phyloP scores from a whole-genome alignment of 202 grass and related monocot genomes.

The Thinopyrum obtusiflorum region DNA sequence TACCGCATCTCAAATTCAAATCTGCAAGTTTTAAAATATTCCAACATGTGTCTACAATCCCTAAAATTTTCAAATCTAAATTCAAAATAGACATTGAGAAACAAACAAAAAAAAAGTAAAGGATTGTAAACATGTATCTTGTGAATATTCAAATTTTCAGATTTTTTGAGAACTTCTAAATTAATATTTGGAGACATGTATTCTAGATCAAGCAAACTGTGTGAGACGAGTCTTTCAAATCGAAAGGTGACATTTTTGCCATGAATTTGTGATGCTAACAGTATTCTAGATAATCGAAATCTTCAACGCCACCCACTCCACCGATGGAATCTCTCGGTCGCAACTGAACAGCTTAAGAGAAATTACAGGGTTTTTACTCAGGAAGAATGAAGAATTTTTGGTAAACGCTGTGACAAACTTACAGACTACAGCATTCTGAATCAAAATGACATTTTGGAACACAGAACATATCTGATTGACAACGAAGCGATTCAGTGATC shows the following conservation, averaged over 20 bases:
- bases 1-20: too few species aligned
- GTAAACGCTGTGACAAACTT: background rate
- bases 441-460: background rate
- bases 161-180: too few species aligned
- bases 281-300: background rate
- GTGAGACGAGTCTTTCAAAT: background rate
- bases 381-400: background rate
- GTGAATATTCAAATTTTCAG: too few species aligned
- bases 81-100: too few species aligned
- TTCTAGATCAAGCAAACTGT: background rate
- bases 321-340: background rate
- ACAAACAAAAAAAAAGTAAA: too few species aligned
- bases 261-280: background rate
- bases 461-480: background rate
- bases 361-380: background rate
- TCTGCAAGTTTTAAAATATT: too few species aligned
- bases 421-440: background rate
- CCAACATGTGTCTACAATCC: too few species aligned
- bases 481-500: background rate
- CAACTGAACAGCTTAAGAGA: background rate
- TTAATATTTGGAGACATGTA: too few species aligned
- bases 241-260: background rate
- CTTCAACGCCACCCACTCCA: background rate
- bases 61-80: too few species aligned
- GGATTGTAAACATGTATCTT: too few species aligned